phyloP scores from a whole-genome alignment of 441 rosid species.

The Pelargonium cotyledonis region DNA sequence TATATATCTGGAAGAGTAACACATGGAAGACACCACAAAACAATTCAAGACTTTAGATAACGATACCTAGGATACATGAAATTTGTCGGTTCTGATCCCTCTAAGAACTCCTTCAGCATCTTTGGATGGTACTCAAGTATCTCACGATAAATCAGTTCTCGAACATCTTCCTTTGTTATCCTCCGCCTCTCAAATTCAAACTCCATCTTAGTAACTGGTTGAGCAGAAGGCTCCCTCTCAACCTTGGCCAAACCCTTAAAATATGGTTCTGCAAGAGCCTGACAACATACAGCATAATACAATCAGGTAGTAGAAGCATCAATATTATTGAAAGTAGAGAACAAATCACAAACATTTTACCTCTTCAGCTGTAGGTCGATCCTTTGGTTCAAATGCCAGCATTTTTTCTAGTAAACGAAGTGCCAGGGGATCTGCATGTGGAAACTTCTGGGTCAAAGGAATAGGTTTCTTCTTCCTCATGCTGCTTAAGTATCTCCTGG shows the following conservation, averaged over 20 bases:
- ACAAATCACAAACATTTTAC: conserved; percentile 22
- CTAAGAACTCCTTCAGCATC: conserved; percentile 91
- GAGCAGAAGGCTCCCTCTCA: conserved; percentile 84
- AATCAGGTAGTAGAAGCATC: background rate
- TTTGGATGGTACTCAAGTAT: conserved; percentile 98
- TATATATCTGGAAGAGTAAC: background rate
- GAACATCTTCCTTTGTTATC: conserved; percentile 83
- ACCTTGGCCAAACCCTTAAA: conserved; percentile 76
- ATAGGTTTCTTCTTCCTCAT: conserved; percentile 85
- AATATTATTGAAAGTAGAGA: background rate
- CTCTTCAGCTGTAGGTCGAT: conserved; percentile 92
- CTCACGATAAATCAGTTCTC: conserved; percentile 95
- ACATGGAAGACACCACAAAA: background rate
- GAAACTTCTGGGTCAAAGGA: conserved; percentile 79
- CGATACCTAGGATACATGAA: conserved; percentile 94
- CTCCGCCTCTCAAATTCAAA: conserved; percentile 97
- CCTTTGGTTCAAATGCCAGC: conserved; percentile 98
- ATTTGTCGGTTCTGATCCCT: conserved; percentile 93
- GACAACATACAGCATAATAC: conserved; percentile 20
- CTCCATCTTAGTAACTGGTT: conserved; percentile 89
- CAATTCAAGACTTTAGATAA: background rate
- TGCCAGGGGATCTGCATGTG: conserved; percentile 78
- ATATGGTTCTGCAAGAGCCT: conserved; percentile 93
- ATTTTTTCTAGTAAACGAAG: conserved; percentile 65
- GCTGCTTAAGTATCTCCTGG: conserved; percentile 90